A percentile compares a stretch with the other conserved stretches of the same genome.
These are phyloP conservation scores for Entomortierella chlamydospora DNA, from an alignment of 192 early-diverging fungal species.

Conservation along the genomic window DNA sequence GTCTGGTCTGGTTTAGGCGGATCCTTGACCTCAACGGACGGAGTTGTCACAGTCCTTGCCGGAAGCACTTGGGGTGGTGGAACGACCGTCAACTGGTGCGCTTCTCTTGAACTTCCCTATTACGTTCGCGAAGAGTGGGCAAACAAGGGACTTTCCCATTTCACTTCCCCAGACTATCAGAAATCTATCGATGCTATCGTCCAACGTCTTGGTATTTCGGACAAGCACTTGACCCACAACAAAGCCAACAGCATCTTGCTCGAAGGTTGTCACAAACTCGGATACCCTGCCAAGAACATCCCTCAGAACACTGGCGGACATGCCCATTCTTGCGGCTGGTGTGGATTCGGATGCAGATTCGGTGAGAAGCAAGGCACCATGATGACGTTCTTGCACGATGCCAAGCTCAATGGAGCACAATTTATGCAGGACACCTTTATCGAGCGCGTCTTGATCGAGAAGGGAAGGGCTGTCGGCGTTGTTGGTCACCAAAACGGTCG, in stretches of 20 bases:
- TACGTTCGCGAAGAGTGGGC: slow-evolving; percentile 83
- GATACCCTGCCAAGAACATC: slow-evolving; percentile 63
- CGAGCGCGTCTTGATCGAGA: slow-evolving; percentile 63
- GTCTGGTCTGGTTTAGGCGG: slow-evolving; percentile 26
- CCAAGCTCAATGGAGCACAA: slow-evolving; percentile 67
- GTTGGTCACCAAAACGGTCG: slow-evolving; percentile 48
- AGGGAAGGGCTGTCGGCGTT: slow-evolving; percentile 70
- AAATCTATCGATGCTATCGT: slow-evolving; percentile 67
- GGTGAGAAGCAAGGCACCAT: slow-evolving; percentile 76
- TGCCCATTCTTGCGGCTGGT: slow-evolving; percentile 71
- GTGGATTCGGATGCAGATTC: slow-evolving; percentile 76
- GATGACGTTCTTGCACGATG: slow-evolving; percentile 77
- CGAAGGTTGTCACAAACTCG: slow-evolving; percentile 76
- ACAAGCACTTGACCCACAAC: slow-evolving; percentile 70
- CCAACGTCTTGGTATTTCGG: slow-evolving; percentile 66
- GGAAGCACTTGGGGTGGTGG: slow-evolving; percentile 83
- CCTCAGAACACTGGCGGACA: slow-evolving; percentile 74
- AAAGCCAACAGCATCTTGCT: slow-evolving; percentile 68
- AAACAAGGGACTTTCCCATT: slow-evolving; percentile 68
- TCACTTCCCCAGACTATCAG: slow-evolving; percentile 60
- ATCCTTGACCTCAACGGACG: slow-evolving; percentile 61
- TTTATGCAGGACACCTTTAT: slow-evolving; percentile 72
- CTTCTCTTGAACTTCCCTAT: slow-evolving; percentile 68
- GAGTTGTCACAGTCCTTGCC: slow-evolving; percentile 64
- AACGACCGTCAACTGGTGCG: slow-evolving; percentile 77